Base-by-base conservation (phyloP, 129 eudicot genomes). In the Flaveria robusta region DNA sequence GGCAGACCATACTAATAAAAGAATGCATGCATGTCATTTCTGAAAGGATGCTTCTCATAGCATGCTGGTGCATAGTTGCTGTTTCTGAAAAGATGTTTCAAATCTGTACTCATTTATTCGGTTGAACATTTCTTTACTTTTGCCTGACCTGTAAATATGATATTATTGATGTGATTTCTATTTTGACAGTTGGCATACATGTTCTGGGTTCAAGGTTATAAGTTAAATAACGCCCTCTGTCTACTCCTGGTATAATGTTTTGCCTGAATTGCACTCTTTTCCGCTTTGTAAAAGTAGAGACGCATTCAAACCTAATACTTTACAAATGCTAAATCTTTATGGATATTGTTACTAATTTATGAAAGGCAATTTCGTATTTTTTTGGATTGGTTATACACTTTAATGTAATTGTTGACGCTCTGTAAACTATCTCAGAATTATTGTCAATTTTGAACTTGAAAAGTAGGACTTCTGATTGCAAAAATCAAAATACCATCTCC, bases 201-300 rank as follows among this genome's bases (percentile, higher is more conserved):
- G 98, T 94, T 84, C 77, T 94, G 98, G 98, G 81, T 94, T 75
- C 97, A 84, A 79, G 97, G 97, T 58, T 94, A 91, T 75, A 83
- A 83, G 75, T 88, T 94, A 43, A 83, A 74, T 50, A 88, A 84
- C 59, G 98, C 97, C 54, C 83, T 68, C 84, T 51, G 71, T 47
- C 82, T 91, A 78, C 83, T 94, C 59, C 82, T 91, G 96, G 98
- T 94, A 91, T 67, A 49, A 11, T 10, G n/a, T 67, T 71, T 72
- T 66, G 41, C 41, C 59, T 77, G 20, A 49, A 43, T 58, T 59
- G 62, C 74, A 68, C 74, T 56, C 37, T 23, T 55, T 19, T 60
- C 43, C 45, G 39, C 68, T 72, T 19, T 16, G 14, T 29, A 7
- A 37, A 56, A 55, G 77, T 41, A 43, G 77, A 73, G 24, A 58